Evolutionary conservation across 768 basidiomycete genomes (phyloP).

Genomic region (Gloeostereum incarnatum): DNA sequence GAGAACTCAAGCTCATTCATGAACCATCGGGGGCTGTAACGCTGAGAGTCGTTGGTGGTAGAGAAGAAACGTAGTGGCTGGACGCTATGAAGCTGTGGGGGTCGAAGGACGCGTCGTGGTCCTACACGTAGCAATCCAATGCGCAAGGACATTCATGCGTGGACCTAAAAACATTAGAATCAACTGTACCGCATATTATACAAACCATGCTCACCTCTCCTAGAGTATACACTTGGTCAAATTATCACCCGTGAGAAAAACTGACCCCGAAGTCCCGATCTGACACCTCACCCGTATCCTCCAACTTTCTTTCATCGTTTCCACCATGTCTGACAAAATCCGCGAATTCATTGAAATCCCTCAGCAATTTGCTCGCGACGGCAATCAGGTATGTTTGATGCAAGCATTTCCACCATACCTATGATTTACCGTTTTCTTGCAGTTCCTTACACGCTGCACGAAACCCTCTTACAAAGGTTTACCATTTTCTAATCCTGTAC

Average conservation of each 20-base stretch:
- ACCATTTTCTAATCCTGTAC: conserved; percentile 8
- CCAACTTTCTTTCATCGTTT: conserved; percentile 14
- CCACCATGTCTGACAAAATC: conserved; percentile 81
- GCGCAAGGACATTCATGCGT: conserved; percentile 60
- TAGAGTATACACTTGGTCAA: conserved; percentile 18
- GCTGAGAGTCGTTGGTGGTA: conserved; percentile 1
- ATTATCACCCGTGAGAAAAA: conserved; percentile 5
- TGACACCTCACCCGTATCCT: conserved; percentile 19
- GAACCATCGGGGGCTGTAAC: conserved; percentile 1
- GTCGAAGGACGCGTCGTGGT: conserved; percentile 16
- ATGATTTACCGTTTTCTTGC: conserved; percentile 11
- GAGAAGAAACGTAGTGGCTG: background rate
- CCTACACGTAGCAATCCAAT: conserved; percentile 29
- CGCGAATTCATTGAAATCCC: conserved; percentile 88
- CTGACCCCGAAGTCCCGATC: conserved; percentile 12
- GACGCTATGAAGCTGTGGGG: conserved; percentile 6
- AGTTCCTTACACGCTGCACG: conserved; percentile 97
- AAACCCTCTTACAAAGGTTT: conserved; percentile 94
- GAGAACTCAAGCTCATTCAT: background rate
- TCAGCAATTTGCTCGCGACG: conserved; percentile 87
- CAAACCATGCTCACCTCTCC: no score
- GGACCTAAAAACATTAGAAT: conserved; percentile 10
- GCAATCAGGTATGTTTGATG: conserved; percentile 66
- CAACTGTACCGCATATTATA: no score
- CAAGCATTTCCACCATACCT: background rate